Conservation (phyloP, 345 rosid species). For the Erodium maritimum region DNA sequence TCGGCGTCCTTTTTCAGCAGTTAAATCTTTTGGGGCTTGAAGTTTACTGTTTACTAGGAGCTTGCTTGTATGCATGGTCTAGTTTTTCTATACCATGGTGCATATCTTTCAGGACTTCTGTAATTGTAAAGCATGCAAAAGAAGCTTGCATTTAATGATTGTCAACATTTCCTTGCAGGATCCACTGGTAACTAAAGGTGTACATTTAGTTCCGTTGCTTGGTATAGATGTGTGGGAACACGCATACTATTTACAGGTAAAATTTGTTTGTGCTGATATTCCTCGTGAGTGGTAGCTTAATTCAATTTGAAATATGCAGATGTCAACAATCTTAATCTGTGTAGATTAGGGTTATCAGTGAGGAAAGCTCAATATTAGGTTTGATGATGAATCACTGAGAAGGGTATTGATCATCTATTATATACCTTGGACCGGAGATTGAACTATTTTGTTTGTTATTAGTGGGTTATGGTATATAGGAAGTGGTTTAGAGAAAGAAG, state of each 20-base stretch:
- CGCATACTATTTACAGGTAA: constrained; percentile 95
- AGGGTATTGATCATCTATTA: too few relatives aligned
- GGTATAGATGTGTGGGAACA: constrained; percentile 99
- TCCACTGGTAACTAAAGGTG: constrained; percentile 74
- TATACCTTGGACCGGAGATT: too few relatives aligned
- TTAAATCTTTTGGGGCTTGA: not conserved
- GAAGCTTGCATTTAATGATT: not conserved
- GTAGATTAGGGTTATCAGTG: not conserved
- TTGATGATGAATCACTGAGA: not conserved
- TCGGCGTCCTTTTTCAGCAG: not conserved
- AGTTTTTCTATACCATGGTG: not conserved
- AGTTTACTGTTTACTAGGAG: not conserved
- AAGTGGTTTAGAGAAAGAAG: too few relatives aligned
- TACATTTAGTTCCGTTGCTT: constrained; percentile 62
- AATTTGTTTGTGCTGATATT: not conserved
- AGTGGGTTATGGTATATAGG: too few relatives aligned
- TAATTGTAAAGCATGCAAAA: not conserved
- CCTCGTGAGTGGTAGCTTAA: not conserved
- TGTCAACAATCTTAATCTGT: not conserved
- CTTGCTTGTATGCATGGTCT: not conserved
- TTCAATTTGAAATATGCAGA: not conserved
- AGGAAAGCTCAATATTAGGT: not conserved
- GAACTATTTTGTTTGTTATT: too few relatives aligned
- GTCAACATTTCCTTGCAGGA: constrained; percentile 36
- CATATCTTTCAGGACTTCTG: not conserved